Evolutionary conservation across 2,329 filamentous ascomycete species (phyloP), one percentile per base, ranked within the genome.

Genomic region (Aspergillus ochraceoroseus): DNA sequence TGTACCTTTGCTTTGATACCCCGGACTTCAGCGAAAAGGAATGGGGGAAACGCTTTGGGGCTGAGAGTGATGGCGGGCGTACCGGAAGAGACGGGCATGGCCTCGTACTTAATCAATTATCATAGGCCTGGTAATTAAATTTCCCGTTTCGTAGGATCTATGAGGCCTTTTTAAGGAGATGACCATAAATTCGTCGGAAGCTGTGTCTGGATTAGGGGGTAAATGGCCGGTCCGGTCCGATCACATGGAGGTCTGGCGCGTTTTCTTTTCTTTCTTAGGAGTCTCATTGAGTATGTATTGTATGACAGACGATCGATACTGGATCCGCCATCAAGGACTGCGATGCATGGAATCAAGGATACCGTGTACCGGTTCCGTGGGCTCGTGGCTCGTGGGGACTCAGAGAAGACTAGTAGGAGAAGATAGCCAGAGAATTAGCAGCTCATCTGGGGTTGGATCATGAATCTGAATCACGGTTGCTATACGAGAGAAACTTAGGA

Each of bases 301-400:
- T 9, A 9, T 22, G 9, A 9, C 9, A 22, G 9, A 22, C 20
- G 20, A 22, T 9, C 9, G 20, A 5, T 22, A 12, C 4, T 23
- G 31, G 18, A 23, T 13, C 12, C 9, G 7, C 18, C 31, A 22
- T 23, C n/a, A 12, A n/a, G 31, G 31, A n/a, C 19, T 33, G 31
- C n/a, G 23, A 19, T n/a, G 31, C 31, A 18, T 33, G 20, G 31
- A 33, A 23, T 23, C 31, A 8, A 33, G 4, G n/a, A 33, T 9
- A 22, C 20, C 20, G 20, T 22, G 20, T 22, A 20, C 31, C 31
- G 23, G 31, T 2, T 12, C 17, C 5, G 19, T 9, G 31, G 31
- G 31, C 31, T 33, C 31, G 31, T 33, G 31, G 31, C 17, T 7
- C n/a, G n/a, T n/a, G n/a, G n/a, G n/a, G n/a, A n/a, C n/a, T n/a